phyloP scores from a whole-genome alignment of 768 basidiomycete genomes.

The Cantharellus anzutake region DNA sequence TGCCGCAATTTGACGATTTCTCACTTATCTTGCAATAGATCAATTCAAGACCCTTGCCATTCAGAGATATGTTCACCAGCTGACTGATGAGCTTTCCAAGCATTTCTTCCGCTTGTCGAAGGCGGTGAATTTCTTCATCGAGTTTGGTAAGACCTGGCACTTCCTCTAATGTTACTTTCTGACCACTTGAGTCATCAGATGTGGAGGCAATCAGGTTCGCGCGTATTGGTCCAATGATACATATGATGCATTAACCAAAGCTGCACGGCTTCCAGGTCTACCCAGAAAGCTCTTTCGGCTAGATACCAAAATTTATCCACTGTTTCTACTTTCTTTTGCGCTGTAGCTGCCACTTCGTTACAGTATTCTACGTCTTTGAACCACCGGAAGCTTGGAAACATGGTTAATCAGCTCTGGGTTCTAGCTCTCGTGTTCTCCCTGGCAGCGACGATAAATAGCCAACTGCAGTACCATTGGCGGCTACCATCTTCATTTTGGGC shows the following conservation, averaged over 20 bases:
- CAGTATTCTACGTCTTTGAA: neutral
- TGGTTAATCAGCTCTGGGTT: slow-evolving; percentile 6
- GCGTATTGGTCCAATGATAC: too few relatives aligned
- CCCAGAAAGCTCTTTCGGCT: neutral
- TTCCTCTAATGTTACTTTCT: neutral
- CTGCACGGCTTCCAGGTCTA: neutral
- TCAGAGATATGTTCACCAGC: slow-evolving; percentile 44
- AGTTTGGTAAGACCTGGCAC: slow-evolving; percentile 31
- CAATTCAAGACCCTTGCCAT: slow-evolving; percentile 57
- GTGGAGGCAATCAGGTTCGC: slow-evolving; percentile 44
- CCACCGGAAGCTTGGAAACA: neutral
- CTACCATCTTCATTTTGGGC: slow-evolving; percentile 4
- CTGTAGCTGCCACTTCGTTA: slow-evolving; percentile 4
- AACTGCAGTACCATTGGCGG: slow-evolving; percentile 7
- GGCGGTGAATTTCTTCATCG: slow-evolving; percentile 50
- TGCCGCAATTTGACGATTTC: neutral
- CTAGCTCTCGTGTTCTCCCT: slow-evolving; percentile 5
- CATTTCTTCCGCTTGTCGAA: slow-evolving; percentile 50
- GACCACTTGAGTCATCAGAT: neutral
- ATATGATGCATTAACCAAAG: too few relatives aligned
- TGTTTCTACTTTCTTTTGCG: slow-evolving; percentile 5
- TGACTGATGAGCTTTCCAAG: slow-evolving; percentile 50
- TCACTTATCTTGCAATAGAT: slow-evolving; percentile 20
- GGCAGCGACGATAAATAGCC: slow-evolving; percentile 6
- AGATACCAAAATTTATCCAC: neutral